phyloP scores from a whole-genome alignment of 805 yeast genomes.

The Starmerella apis region DNA sequence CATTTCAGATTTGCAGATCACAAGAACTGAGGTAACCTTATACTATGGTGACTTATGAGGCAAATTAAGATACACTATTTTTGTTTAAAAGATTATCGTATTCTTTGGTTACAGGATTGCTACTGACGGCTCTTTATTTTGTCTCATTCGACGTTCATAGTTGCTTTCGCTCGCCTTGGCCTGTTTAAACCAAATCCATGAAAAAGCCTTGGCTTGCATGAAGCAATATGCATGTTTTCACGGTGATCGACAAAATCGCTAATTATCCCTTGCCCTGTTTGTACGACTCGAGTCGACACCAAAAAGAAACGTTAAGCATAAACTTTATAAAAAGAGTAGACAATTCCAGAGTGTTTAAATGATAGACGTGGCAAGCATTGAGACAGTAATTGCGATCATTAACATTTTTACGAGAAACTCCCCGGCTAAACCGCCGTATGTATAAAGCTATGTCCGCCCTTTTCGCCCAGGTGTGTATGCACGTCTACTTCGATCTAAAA shows the following conservation, averaged over 20 bases:
- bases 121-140: too few relatives aligned
- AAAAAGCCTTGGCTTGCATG: not conserved
- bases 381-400: too few relatives aligned
- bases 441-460: not conserved
- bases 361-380: too few relatives aligned
- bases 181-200: not conserved
- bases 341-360: not conserved
- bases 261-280: not conserved
- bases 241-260: not conserved
- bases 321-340: not conserved
- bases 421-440: not conserved
- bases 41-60: too few relatives aligned
- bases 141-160: not conserved
- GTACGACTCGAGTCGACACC: not conserved
- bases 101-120: too few relatives aligned
- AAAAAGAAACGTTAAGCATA: not conserved
- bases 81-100: too few relatives aligned
- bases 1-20: not conserved
- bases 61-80: too few relatives aligned
- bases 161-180: not conserved
- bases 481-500: not conserved
- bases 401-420: too few relatives aligned
- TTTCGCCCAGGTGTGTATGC: not conserved
- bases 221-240: conserved; percentile 1
- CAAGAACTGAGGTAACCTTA: not conserved